Base-by-base conservation (phyloP, 129 eudicot genomes). In the Gnaphalium uliginosum region DNA sequence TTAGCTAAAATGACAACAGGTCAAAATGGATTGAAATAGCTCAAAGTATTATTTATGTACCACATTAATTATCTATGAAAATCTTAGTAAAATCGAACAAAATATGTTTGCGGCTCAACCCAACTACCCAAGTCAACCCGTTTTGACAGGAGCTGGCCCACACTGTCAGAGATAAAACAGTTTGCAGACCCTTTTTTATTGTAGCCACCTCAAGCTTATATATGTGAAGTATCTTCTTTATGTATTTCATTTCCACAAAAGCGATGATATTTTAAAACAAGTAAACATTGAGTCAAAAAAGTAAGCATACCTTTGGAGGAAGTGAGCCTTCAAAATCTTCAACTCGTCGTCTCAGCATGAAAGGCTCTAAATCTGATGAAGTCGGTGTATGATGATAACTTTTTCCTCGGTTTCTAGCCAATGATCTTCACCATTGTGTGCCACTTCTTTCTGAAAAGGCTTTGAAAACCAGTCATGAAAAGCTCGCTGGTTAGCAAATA, bases 311-410 rank as follows among this genome's bases (percentile, higher is more conserved):
- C 97, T 94, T 94, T 8, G 99, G 99, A 69, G 99, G 99, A 79
- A 94, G 97, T 63, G 99, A 94, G 43, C 99, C 99, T 87, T 94
- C 99, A 29, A 94, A 97, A 80, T 94, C 99, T 88, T 94, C 99
- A 59, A 94, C 99, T 76, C 99, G 99, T 22, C 99, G 97, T 72
- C 99, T 84, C 66, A 94, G 99, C 99, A 94, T 94, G 63, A 94
- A 94, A 73, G 99, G 99, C 84, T 94, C 99, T 64, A 94, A 79
- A 94, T 94, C 76, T 94, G 99, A 85, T 94, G 99, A 73, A 94
- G 99, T 62, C 99, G 83, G 69, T 94, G 99, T 59, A 94, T 94
- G 74, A 94, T 84, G 73, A 94, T 94, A 54, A 94, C 99, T 83
- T 94, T 94, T 84, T 94, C 91, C 78, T 94, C 99, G 4, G 97